Conservation (phyloP, 345 rosid species). For the Eutrema heterophyllum region DNA sequence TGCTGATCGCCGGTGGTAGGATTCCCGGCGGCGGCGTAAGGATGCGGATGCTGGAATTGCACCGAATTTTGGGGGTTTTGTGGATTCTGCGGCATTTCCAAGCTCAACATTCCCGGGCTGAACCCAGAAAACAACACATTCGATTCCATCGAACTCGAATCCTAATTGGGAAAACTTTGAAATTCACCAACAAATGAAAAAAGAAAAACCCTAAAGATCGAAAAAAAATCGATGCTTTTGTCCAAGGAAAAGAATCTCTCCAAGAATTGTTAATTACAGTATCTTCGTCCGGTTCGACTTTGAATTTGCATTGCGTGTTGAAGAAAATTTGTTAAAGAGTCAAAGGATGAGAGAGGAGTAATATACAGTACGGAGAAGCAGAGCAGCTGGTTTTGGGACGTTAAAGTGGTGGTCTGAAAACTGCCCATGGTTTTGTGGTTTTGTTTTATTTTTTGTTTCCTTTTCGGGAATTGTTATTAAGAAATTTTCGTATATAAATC, state of each 20-base stretch:
- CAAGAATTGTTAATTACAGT: not conserved
- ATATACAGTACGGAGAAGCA: slow-evolving; percentile 26
- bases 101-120: slow-evolving; percentile 67
- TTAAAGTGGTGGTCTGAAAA: slow-evolving; percentile 24
- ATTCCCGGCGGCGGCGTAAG: slow-evolving; percentile 37
- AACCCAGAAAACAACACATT: slow-evolving; percentile 65
- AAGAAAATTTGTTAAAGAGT: not conserved
- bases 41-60: slow-evolving; percentile 54
- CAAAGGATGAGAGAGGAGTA: not conserved
- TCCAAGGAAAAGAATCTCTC: not conserved
- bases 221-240: not conserved
- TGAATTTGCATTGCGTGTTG: not conserved
- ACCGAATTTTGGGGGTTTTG: slow-evolving; percentile 30
- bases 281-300: not conserved
- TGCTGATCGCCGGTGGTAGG: slow-evolving; percentile 32
- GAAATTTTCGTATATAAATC: not conserved
- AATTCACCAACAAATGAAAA: not conserved
- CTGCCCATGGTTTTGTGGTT: slow-evolving; percentile 72
- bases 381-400: slow-evolving; percentile 50
- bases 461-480: slow-evolving; percentile 3
- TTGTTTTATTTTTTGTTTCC: not conserved
- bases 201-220: not conserved
- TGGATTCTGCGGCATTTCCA: slow-evolving; percentile 66
- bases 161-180: not conserved
- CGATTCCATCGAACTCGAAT: slow-evolving; percentile 45